These are phyloP conservation scores for Hypoxylon cercidicola DNA, from an alignment of 495 filamentous ascomycete genomes.

Conservation along the genomic window DNA sequence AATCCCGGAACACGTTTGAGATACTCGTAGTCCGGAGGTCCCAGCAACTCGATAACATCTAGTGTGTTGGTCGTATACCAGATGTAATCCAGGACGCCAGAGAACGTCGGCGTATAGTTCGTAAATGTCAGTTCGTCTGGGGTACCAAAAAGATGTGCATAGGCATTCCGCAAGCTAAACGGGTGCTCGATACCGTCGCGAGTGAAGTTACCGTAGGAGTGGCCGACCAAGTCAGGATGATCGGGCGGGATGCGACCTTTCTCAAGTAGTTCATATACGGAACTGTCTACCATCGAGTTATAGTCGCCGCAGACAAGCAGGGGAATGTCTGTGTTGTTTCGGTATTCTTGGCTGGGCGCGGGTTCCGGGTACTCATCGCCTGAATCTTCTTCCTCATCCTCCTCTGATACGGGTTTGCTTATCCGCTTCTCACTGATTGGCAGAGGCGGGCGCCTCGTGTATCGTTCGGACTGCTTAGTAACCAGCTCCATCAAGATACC, in stretches of 20 bases:
- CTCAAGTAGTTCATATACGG: constrained; percentile 87
- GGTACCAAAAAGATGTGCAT: constrained; percentile 69
- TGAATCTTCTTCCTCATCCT: constrained; percentile 52
- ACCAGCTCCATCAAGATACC: constrained; percentile 94
- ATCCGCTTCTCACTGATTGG: constrained; percentile 79
- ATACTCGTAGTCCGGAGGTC: constrained; percentile 90
- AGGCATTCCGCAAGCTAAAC: constrained; percentile 91
- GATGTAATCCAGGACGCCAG: constrained; percentile 92
- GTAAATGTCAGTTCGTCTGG: constrained; percentile 90
- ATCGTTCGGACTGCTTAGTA: constrained; percentile 82
- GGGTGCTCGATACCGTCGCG: constrained; percentile 91
- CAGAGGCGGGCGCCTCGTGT: constrained; percentile 72
- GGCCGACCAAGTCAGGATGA: constrained; percentile 78
- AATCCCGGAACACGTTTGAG: constrained; percentile 92
- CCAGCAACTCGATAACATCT: constrained; percentile 86
- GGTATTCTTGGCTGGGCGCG: constrained; percentile 74
- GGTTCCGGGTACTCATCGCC: constrained; percentile 54
- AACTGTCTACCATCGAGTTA: constrained; percentile 85
- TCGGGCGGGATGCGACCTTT: constrained; percentile 75
- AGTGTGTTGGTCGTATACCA: constrained; percentile 95
- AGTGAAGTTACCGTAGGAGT: constrained; percentile 89
- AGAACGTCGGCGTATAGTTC: constrained; percentile 94
- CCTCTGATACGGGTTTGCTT: constrained; percentile 70
- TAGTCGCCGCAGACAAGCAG: constrained; percentile 94
- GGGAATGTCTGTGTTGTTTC: constrained; percentile 85